phyloP scores from a whole-genome alignment of 169 alveolate genomes.

The Cryptosporidium ubiquitum region DNA sequence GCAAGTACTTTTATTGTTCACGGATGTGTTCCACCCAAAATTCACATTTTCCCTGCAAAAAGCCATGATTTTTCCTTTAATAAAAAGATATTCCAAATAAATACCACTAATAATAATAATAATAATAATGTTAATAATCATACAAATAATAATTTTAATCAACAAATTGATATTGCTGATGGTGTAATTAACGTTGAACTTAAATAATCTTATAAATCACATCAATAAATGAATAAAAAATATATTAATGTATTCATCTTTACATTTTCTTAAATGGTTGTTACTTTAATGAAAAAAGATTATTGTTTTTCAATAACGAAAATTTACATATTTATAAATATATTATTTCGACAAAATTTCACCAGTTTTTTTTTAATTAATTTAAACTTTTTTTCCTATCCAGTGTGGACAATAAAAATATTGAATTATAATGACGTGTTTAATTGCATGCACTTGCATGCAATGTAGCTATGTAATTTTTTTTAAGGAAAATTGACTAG shows the following conservation, averaged over 20 bases:
- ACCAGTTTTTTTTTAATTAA: neutral
- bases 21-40: constrained; percentile 32
- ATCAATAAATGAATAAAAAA: neutral
- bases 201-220: neutral
- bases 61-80: neutral
- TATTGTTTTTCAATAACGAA: neutral
- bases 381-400: neutral
- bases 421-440: neutral
- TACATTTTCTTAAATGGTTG: neutral
- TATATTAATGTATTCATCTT: neutral
- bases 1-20: constrained; percentile 66
- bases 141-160: neutral
- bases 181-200: constrained; percentile 2
- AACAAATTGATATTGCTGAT: neutral
- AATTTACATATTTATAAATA: neutral
- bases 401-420: neutral
- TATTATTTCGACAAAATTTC: neutral
- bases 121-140: neutral
- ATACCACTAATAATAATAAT: neutral
- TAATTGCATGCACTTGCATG: neutral
- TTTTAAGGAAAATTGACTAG: neutral
- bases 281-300: neutral
- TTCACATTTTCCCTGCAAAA: neutral
- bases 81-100: neutral
- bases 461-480: neutral